Conservation (phyloP, 2,329 filamentous ascomycete species). For the Nannizziopsis arthrosporioides region DNA sequence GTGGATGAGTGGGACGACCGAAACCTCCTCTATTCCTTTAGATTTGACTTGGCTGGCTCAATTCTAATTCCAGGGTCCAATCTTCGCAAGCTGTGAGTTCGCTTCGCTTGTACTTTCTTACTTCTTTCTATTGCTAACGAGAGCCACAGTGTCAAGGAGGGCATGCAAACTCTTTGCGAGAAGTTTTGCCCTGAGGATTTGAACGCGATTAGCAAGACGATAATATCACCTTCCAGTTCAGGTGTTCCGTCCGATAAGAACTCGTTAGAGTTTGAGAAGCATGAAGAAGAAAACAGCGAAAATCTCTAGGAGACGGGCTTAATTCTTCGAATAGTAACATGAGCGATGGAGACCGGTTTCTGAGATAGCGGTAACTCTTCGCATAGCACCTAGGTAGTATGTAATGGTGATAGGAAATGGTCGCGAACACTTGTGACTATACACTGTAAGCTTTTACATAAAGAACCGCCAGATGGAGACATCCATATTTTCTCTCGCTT, state of each 20-base stretch:
- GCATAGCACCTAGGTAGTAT: too few species aligned
- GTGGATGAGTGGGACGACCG: constrained; percentile 21
- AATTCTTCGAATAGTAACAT: too few species aligned
- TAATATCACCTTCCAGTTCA: neutral
- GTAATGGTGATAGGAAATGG: too few species aligned
- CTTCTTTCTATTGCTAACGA: neutral
- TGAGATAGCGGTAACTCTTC: too few species aligned
- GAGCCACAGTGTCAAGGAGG: constrained; percentile 3
- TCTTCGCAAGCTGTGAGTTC: constrained; percentile 9
- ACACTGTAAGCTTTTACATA: too few species aligned
- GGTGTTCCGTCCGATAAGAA: neutral
- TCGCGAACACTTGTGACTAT: too few species aligned
- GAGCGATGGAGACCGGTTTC: too few species aligned
- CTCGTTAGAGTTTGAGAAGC: neutral
- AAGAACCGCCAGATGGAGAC: too few species aligned
- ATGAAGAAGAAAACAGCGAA: too few species aligned
- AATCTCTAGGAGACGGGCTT: too few species aligned
- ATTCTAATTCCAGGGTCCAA: constrained; percentile 10
- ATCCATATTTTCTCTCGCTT: too few species aligned
- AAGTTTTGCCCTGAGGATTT: constrained; percentile 2
- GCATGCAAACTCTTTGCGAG: constrained; percentile 2
- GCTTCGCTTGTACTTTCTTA: neutral
- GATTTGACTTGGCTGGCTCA: constrained; percentile 10
- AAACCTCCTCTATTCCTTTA: constrained; percentile 19
- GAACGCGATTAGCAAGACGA: neutral